Evolutionary conservation across 495 filamentous ascomycete species (phyloP).

Genomic region (Penicillium macrosclerotiorum): DNA sequence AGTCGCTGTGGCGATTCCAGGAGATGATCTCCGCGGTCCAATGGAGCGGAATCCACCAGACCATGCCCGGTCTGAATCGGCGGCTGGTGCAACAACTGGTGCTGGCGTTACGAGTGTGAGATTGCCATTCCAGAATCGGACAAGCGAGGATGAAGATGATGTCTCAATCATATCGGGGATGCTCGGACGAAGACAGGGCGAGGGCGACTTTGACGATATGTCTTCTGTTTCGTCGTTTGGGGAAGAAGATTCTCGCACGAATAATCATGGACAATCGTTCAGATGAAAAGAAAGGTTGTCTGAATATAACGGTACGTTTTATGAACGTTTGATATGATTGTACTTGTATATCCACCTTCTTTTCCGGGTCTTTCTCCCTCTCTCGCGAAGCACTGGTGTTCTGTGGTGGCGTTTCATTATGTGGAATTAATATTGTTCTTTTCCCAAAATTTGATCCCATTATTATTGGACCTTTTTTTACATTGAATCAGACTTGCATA

Average conservation of each 20-base stretch:
- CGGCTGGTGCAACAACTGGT: too few species aligned
- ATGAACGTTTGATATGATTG: background rate
- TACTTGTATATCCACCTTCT: too few species aligned
- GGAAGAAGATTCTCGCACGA: constrained; percentile 3
- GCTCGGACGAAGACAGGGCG: constrained; percentile 13
- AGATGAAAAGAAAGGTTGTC: background rate
- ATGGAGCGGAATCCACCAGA: too few species aligned
- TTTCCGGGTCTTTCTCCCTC: background rate
- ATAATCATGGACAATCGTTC: background rate
- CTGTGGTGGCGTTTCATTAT: too few species aligned
- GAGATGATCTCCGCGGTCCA: constrained; percentile 10
- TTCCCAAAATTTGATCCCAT: too few species aligned
- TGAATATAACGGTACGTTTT: background rate
- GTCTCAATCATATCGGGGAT: constrained; percentile 31
- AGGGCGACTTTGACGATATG: constrained; percentile 27
- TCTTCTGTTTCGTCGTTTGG: constrained; percentile 40
- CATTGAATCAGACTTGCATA: too few species aligned
- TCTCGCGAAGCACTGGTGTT: too few species aligned
- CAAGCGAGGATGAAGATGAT: constrained; percentile 22
- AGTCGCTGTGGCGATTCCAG: constrained; percentile 13
- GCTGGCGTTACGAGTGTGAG: constrained; percentile 3
- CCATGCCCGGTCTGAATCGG: too few species aligned
- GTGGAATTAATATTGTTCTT: too few species aligned
- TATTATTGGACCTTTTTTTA: too few species aligned
- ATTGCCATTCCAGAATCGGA: constrained; percentile 28